phyloP scores from a whole-genome alignment of 1,284 basidiomycete genomes.

The Somion occarium region DNA sequence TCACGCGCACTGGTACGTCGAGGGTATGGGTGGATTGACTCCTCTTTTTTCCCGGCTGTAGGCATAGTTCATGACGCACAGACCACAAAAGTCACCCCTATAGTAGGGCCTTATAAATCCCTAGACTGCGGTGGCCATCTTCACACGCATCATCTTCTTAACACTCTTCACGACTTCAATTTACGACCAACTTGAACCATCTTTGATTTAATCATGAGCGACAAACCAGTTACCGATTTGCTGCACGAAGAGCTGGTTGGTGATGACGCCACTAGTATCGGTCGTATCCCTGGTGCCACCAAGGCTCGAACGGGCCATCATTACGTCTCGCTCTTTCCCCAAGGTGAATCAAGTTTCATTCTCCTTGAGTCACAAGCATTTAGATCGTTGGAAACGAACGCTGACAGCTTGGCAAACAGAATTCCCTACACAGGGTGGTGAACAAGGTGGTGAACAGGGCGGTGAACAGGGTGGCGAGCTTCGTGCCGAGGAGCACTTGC shows the following conservation, averaged over 20 bases:
- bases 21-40: too few relatives aligned
- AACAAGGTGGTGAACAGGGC: too few relatives aligned
- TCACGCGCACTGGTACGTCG: too few relatives aligned
- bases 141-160: neutral
- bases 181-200: too few relatives aligned
- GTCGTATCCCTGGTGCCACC: constrained; percentile 24
- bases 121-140: neutral
- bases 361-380: neutral
- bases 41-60: neutral
- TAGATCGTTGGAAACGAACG: neutral
- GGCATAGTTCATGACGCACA: neutral
- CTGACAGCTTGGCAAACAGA: neutral
- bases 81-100: neutral
- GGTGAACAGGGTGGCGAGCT: constrained; percentile 8
- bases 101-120: too few relatives aligned
- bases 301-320: constrained; percentile 25
- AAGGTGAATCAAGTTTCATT: constrained; percentile 11
- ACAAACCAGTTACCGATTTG: constrained; percentile 14
- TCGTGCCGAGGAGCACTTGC: constrained; percentile 24
- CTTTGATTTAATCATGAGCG: neutral
- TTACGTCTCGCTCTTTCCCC: constrained; percentile 20
- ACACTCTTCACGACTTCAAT: neutral
- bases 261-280: constrained; percentile 20
- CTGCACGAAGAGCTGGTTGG: constrained; percentile 29
- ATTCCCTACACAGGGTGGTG: constrained; percentile 9